Base-by-base conservation (phyloP, 106 monocot species). In the Vanilla planifolia region DNA sequence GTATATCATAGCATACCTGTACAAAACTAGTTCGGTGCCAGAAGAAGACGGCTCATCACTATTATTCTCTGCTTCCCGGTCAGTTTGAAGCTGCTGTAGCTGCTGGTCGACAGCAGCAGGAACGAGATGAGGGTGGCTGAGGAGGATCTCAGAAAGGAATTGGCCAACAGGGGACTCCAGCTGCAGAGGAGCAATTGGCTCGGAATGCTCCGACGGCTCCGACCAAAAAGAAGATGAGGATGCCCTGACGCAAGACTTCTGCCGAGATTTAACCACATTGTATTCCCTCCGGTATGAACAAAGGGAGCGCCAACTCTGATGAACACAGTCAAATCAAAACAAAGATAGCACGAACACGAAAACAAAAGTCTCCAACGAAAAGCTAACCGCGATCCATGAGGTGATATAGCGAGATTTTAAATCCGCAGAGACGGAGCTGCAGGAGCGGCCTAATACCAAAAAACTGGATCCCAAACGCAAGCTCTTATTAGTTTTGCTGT, bases 71-170 rank as follows among this genome's bases (percentile, higher is more conserved):
- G 73, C 66, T n/a, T 95, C 86, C 0, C 72, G 82, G 32, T 80
- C 83, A 3, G 71, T 78, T 51, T 86, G 77, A 4, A 95, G 89
- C 61, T 89, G 80, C 64, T 95, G 75, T 1, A 95, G 86, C 73
- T 95, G 94, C 48, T 89, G 82, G 27, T 95, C 94, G 51, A 86
- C 89, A 35, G 89, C 94, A 67, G 94, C 89, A 6, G 85, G 83
- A 43, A 95, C 73, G 6, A 95, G 83, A 67, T 95, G 89, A 1
- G 89, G 94, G 55, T 89, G 80, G 64, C 68, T 95, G 55, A 68
- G 26, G 14, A 95, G 80, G 37, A 95, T 86, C 63, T 95, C 69
- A 7, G 86, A 89, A 17, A 95, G 75, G 64, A 95, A 86, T 62
- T 95, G 89, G 24, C 94, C 94, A 7, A 78, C 41, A 23, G 89